Conservation (phyloP, 805 yeast genomes). For the Yarrowia deformans region DNA sequence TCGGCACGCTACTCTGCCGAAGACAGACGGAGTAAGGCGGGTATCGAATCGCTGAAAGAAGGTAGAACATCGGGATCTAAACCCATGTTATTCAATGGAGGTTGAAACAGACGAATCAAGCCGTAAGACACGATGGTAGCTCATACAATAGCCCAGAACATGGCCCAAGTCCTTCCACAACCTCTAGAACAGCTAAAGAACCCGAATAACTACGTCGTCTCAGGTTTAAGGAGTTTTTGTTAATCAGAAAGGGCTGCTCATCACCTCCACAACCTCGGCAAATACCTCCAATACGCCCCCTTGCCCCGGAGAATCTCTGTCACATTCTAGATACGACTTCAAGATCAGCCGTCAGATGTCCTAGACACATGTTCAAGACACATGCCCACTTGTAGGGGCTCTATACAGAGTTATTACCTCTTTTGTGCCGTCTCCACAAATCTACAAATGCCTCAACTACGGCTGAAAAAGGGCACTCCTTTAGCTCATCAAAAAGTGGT, state of each 20-base stretch:
- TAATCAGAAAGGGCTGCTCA: too few species aligned
- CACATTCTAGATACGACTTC: neutral
- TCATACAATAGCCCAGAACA: too few species aligned
- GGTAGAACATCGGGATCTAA: neutral
- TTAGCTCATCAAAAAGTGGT: neutral
- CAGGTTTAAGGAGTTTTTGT: too few species aligned
- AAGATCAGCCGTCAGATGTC: neutral
- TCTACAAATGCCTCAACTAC: slow-evolving; percentile 20
- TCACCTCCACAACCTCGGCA: neutral
- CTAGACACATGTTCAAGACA: neutral
- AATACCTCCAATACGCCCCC: neutral
- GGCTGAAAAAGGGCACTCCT: slow-evolving; percentile 1
- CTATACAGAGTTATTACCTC: neutral
- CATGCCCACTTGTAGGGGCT: neutral
- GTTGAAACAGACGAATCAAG: too few species aligned
- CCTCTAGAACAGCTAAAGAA: too few species aligned
- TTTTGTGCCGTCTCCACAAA: slow-evolving; percentile 3
- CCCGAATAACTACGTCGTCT: too few species aligned
- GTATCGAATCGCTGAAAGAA: neutral
- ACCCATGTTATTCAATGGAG: neutral
- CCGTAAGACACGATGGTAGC: too few species aligned
- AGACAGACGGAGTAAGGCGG: neutral
- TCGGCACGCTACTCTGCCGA: neutral
- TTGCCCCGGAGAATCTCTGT: too few species aligned
- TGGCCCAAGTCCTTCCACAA: too few species aligned